These are phyloP conservation scores for Quercus dentata DNA, from an alignment of 306 rosid genomes.

Conservation along the genomic window DNA sequence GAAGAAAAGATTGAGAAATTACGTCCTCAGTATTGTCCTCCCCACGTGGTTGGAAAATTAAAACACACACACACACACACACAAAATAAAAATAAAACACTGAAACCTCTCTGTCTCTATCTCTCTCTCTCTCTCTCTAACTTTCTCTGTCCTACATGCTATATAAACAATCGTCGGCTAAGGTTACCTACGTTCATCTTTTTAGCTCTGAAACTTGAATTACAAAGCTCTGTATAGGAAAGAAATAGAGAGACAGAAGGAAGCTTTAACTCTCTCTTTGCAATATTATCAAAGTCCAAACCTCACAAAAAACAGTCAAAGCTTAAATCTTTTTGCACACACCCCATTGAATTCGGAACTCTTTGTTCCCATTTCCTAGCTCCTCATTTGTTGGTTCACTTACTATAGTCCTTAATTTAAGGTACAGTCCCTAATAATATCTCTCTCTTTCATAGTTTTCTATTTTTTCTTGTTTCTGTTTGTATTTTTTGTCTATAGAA, in stretches of 20 bases:
- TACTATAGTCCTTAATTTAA: conserved; percentile 26
- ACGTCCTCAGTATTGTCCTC: neutral
- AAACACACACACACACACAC: neutral
- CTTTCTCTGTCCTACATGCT: neutral
- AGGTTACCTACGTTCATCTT: neutral
- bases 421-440: conserved; percentile 31
- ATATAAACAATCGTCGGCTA: neutral
- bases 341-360: conserved; percentile 8
- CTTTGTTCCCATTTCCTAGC: neutral
- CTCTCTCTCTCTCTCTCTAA: conserved; percentile 3
- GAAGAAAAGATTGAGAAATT: neutral
- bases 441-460: neutral
- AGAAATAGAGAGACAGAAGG: neutral
- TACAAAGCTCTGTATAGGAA: neutral
- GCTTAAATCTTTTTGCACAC: neutral
- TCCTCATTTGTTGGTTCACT: conserved; percentile 15
- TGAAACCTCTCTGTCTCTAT: neutral
- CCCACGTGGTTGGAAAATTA: conserved; percentile 27
- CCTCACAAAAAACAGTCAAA: neutral
- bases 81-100: neutral
- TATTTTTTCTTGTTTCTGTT: neutral
- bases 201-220: neutral
- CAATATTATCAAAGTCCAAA: neutral
- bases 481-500: neutral
- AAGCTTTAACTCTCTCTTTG: neutral